These are phyloP conservation scores for Gigaspora rosea DNA, from an alignment of 192 early-diverging fungal species.

Conservation along the genomic window DNA sequence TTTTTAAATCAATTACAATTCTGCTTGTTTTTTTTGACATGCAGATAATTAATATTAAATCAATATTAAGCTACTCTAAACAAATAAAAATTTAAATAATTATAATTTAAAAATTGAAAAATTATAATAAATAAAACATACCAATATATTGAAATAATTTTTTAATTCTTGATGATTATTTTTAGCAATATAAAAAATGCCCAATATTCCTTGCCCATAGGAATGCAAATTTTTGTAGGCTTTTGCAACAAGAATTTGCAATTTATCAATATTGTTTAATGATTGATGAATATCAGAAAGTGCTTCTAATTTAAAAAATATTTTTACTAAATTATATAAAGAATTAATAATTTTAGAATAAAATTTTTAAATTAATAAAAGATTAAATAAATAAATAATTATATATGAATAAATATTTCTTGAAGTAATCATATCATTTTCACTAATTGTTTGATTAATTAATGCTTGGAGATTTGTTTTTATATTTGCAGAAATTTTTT, in stretches of 20 bases:
- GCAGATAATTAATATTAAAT: too few relatives aligned
- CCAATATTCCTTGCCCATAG: not conserved
- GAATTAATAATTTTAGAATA: too few relatives aligned
- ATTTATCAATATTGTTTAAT: not conserved
- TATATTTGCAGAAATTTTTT: not conserved
- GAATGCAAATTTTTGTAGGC: not conserved
- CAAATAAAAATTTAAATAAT: too few relatives aligned
- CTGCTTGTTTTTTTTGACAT: too few relatives aligned
- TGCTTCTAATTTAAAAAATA: not conserved
- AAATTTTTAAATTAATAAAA: not conserved
- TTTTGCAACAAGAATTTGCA: not conserved
- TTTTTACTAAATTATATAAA: not conserved
- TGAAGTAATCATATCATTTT: not conserved
- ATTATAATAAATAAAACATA: not conserved
- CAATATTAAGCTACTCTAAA: not conserved
- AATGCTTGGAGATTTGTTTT: not conserved
- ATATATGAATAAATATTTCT: too few relatives aligned
- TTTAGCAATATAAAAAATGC: not conserved
- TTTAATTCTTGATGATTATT: not conserved
- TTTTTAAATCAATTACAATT: too few relatives aligned
- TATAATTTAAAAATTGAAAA: too few relatives aligned
- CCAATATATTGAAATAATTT: not conserved
- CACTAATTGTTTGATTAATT: not conserved
- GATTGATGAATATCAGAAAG: not conserved
- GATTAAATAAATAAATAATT: too few relatives aligned